phyloP scores from a whole-genome alignment of 805 yeast genomes.

The Cyberlindnera mrakii region DNA sequence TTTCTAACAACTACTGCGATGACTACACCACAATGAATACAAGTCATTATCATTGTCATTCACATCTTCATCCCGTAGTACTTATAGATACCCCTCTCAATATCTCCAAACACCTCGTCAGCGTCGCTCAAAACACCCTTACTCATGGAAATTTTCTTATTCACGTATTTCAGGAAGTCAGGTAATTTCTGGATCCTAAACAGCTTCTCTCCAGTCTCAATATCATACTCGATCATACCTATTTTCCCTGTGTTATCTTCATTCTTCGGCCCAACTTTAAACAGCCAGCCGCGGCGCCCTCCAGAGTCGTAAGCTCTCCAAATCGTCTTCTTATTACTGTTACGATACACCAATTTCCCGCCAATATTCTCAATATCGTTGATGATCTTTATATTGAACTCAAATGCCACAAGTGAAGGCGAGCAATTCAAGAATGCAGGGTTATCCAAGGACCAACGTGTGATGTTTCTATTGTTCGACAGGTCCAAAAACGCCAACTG shows the following conservation, averaged over 20 bases:
- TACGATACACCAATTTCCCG: conserved; percentile 19
- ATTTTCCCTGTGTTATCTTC: conserved; percentile 27
- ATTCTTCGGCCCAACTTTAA: conserved; percentile 34
- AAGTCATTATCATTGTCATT: background rate
- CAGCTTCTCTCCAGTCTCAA: conserved; percentile 57
- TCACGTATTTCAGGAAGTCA: conserved; percentile 32
- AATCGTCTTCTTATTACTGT: conserved; percentile 18
- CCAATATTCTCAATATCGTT: conserved; percentile 37
- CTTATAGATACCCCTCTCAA: conserved; percentile 40
- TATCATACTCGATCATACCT: conserved; percentile 50
- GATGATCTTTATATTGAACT: conserved; percentile 53
- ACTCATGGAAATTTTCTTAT: conserved; percentile 30
- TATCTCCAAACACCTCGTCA: conserved; percentile 34
- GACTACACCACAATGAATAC: too few species aligned
- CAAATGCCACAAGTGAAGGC: conserved; percentile 53
- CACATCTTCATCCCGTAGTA: conserved; percentile 35
- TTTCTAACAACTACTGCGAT: too few species aligned
- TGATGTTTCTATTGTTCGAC: conserved; percentile 54
- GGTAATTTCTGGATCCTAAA: conserved; percentile 33
- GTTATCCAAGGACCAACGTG: conserved; percentile 53
- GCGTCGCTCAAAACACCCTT: conserved; percentile 31
- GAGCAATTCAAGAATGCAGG: conserved; percentile 39
- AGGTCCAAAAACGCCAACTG: conserved; percentile 56
- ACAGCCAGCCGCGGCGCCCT: conserved; percentile 82
- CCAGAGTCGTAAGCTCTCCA: conserved; percentile 31